Evolutionary conservation across 805 yeast species (phyloP), one percentile per base, ranked within the genome.

Genomic region (Lipomyces chichibuensis): DNA sequence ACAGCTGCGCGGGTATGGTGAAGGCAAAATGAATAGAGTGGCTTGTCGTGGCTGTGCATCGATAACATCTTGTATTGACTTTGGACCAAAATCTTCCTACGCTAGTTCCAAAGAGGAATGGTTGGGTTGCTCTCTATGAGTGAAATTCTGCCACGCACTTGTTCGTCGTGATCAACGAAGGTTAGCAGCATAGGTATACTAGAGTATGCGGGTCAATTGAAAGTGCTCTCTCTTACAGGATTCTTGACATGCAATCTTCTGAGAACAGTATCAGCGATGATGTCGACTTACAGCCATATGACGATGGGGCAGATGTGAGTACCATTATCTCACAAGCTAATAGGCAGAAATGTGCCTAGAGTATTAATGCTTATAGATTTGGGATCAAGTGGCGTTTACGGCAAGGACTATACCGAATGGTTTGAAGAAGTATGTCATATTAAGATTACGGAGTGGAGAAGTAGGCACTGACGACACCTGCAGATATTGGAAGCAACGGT

Each of bases 401-500:
- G 55, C 17, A 25, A n/a, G 17, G 55, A 52, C 55, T 8, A 25
- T 52, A 3, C 55, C 55, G 29, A 25, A 11, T 13, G 17, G n/a
- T 29, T 52, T 52, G 17, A 23, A 13, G 7, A 52, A 25, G 55
- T 52, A 25, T 25, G 55, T 52, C 11, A 14, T 52, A 6, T 13
- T 17, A n/a, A 8, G 20, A n/a, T 43, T n/a, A 17, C 23, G 25
- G 11, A 43, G 49, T n/a, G 49, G 23, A 43, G n/a, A 8, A 17
- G 23, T n/a, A 7, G 49, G 20, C 2, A n/a, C 49, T 43, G 6
- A 43, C 3, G 49, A 43, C 20, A 7, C 9, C 49, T 6, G n/a
- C 46, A 67, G 70, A 55, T 70, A 71, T 60, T 91, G 93, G 92
- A 76, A 75, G 27, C 82, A 83, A 57, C 76, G 96, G 29, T 82